Base-by-base conservation (phyloP, 192 early-diverging fungal species). In the Diversispora epigaea region DNA sequence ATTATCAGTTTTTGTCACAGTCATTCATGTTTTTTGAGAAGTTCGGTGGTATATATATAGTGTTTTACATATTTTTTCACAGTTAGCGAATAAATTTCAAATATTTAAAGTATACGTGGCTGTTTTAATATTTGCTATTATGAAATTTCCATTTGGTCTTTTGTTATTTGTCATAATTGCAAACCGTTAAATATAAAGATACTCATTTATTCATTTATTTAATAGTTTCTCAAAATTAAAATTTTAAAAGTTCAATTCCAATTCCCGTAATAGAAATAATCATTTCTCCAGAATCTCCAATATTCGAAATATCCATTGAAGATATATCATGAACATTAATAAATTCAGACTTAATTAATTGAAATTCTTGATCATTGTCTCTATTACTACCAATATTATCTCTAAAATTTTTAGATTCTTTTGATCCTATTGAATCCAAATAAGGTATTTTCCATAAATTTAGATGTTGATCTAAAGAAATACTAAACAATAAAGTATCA, bases 401-500 rank as follows among this genome's bases (percentile, higher is more conserved):
- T 32, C 25, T 32, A 32, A 32, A 32, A 32, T 32, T 2, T 32
- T 32, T 32, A 32, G 25, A 32, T 32, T 32, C 25, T 32, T 32
- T 32, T 32, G 25, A 32, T 2, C 2, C 25, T 32, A 32, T 21
- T 67, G 1, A 40, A 22, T 15, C 25, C 4, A 10, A 22, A 67
- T 14, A 25, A 19, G 57, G 47, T 9, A 91, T 10, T 0, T 77
- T 41, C 87, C 90, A 93, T 11, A 83, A 41, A 32, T 86, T 88
- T 3, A 94, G 21, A 57, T 90, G 81, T 76, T 94, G 93, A 77
- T 94, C 93, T 44, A 88, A 85, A 43, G 89, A 88, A 6, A 85
- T 85, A 12, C 89, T 81, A 45, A 86, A 63, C 49, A 89, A 70
- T 3, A 69, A 77, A 32, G 74, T 32, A 25, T 78, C 57, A 60